Conservation (phyloP, 2,329 filamentous ascomycete genomes). For the Neonectria faginata region DNA sequence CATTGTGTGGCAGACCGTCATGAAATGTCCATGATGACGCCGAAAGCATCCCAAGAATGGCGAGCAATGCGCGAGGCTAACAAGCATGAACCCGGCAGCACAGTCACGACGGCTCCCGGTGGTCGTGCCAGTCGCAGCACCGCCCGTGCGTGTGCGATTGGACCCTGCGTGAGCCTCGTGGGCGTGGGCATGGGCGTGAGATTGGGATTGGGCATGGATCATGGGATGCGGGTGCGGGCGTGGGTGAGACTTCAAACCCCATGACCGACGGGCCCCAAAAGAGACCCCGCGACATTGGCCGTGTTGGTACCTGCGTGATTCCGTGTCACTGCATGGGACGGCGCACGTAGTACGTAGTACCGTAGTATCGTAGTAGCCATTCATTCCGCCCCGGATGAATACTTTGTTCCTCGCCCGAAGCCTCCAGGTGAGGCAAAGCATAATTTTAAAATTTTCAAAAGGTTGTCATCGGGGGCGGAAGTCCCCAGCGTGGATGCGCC, state of each 20-base stretch:
- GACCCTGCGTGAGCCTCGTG: slow-evolving; percentile 45
- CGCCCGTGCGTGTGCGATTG: slow-evolving; percentile 31
- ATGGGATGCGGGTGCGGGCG: slow-evolving; percentile 15
- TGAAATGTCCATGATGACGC: slow-evolving; percentile 27
- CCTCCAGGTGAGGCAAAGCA: slow-evolving; percentile 8
- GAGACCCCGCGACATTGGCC: slow-evolving; percentile 25
- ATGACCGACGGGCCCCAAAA: slow-evolving; percentile 13
- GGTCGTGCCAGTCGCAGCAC: slow-evolving; percentile 34
- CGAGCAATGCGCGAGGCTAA: slow-evolving; percentile 31
- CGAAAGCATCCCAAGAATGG: slow-evolving; percentile 20
- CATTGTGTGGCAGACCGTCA: slow-evolving; percentile 25
- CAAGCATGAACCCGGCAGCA: slow-evolving; percentile 30
- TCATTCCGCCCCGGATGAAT: slow-evolving; percentile 11
- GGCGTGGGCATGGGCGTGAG: slow-evolving; percentile 20
- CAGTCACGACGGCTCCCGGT: slow-evolving; percentile 36
- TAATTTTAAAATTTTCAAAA: background rate
- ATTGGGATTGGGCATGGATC: slow-evolving; percentile 22
- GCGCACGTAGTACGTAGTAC: no score
- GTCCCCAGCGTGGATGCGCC: slow-evolving; percentile 1
- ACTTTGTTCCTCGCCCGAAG: slow-evolving; percentile 8
- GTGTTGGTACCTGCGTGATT: slow-evolving; percentile 45
- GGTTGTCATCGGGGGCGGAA: slow-evolving; percentile 12
- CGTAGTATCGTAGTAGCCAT: background rate
- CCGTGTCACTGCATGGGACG: slow-evolving; percentile 36
- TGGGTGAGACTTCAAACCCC: slow-evolving; percentile 23